Evolutionary conservation across 768 basidiomycete genomes (phyloP), one percentile per base, ranked within the genome.

Genomic region (Psilocybe cubensis): DNA sequence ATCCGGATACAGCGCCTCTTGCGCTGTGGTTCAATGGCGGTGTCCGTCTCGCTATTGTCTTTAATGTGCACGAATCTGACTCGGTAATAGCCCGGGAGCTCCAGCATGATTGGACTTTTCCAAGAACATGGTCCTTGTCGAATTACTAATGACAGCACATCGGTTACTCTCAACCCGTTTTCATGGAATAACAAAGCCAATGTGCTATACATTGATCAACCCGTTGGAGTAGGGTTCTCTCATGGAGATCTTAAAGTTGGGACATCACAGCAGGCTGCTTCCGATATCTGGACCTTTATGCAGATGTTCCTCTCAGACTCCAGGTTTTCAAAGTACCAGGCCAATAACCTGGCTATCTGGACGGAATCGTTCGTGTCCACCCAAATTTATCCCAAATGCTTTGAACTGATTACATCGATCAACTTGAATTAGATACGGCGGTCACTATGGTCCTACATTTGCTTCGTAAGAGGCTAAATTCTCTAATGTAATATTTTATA

Each of bases 81-180:
- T 21, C 38, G 5, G 7, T n/a, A 38, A 17, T 57, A 82, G 79
- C 84, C 84, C 18, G 83, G 83, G 28, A 78, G 78, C 63, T 82
- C 82, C 3, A 80, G 80, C 38, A 82, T 82, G 73, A 74, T 87
- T 1, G 90, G 88, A 3, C 75, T 91, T 11, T 79, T 91, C 58
- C 88, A 89, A 79, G 91, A 91, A 68, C 73, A 80, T 62, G 91
- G 91, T 3, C 92, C 92, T 1, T 94, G 92, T 69, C 74, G 81
- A 20, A 83, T 86, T 54, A 81, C 73, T 18, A 84, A 83, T 62
- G 82, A 84, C 65, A 80, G 76, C 59, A 74, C 70, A 2, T 68
- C 73, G 25, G 81, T 86, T 24, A 70, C 72, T 1, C 65, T 75
- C 18, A 87, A 87, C 62, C 80, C 82, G 1, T 79, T 70, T 63